Conservation (phyloP, 2,329 filamentous ascomycete species). For the Paradendryphiella salina region DNA sequence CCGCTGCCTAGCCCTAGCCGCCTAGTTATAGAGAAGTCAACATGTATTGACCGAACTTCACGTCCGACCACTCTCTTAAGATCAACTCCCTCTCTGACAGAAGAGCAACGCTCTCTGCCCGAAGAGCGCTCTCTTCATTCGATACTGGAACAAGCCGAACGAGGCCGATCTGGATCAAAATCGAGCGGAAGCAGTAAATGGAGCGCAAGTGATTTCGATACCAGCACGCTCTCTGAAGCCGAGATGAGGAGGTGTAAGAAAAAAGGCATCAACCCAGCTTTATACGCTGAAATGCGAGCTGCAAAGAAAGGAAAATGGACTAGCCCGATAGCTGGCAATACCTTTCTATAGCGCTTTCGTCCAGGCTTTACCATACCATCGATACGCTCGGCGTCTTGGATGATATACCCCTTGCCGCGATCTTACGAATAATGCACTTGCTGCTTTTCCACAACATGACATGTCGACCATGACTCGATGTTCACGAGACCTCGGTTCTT, state of each 20-base stretch:
- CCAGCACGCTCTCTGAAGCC: conserved; percentile 44
- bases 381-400: background rate
- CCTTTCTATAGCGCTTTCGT: conserved; percentile 29
- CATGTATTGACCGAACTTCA: conserved; percentile 42
- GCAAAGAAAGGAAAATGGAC: conserved; percentile 47
- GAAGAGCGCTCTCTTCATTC: conserved; percentile 14
- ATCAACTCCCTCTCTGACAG: conserved; percentile 27
- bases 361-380: background rate
- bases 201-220: conserved; percentile 48
- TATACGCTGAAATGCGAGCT: conserved; percentile 55
- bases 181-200: conserved; percentile 38
- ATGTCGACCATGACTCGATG: background rate
- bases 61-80: conserved; percentile 34
- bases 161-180: conserved; percentile 24
- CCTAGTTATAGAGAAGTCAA: conserved; percentile 39
- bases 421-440: background rate
- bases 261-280: conserved; percentile 53
- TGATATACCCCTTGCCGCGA: background rate
- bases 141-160: conserved; percentile 8
- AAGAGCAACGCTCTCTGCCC: conserved; percentile 11
- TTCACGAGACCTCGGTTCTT: background rate
- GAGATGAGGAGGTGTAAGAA: conserved; percentile 52
- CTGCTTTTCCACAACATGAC: conserved; percentile 3
- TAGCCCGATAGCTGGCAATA: conserved; percentile 44
- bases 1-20: conserved; percentile 17